phyloP scores from a whole-genome alignment of 2,329 filamentous ascomycete species.

The Colletotrichum cuscutae region DNA sequence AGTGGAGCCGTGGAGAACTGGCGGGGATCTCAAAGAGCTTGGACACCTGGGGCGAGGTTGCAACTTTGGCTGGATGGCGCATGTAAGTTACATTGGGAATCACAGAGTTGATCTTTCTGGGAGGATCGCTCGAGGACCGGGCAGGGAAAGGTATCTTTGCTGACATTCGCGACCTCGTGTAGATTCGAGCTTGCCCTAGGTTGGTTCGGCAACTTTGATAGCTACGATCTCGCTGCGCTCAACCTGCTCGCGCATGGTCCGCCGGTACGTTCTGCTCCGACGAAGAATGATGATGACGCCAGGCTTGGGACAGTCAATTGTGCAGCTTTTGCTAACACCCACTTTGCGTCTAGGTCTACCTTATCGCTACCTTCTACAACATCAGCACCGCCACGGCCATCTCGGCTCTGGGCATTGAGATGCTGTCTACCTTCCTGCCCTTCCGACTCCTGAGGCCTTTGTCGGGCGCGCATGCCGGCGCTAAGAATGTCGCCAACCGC shows the following conservation, averaged over 20 bases:
- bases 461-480: constrained; percentile 70
- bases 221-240: constrained; percentile 74
- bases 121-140: neutral
- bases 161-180: constrained; percentile 68
- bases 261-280: constrained; percentile 58
- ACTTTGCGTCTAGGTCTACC: constrained; percentile 65
- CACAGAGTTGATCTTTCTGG: neutral
- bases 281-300: neutral
- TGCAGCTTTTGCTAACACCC: constrained; percentile 5
- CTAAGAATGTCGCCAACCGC: constrained; percentile 63
- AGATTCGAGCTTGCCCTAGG: constrained; percentile 76
- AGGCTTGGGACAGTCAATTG: neutral
- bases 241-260: constrained; percentile 80
- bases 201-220: constrained; percentile 81
- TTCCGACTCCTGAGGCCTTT: constrained; percentile 79
- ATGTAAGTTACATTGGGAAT: constrained; percentile 55
- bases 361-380: constrained; percentile 82
- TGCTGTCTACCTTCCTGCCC: constrained; percentile 75
- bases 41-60: constrained; percentile 71
- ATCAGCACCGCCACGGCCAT: constrained; percentile 71
- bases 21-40: constrained; percentile 72
- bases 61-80: constrained; percentile 62
- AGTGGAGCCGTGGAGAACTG: constrained; percentile 72
- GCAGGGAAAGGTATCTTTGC: neutral
- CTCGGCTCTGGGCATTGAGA: constrained; percentile 73